Evolutionary conservation across 148 eudicot species (phyloP).

Genomic region (Amaranthus hypochondriacus): DNA sequence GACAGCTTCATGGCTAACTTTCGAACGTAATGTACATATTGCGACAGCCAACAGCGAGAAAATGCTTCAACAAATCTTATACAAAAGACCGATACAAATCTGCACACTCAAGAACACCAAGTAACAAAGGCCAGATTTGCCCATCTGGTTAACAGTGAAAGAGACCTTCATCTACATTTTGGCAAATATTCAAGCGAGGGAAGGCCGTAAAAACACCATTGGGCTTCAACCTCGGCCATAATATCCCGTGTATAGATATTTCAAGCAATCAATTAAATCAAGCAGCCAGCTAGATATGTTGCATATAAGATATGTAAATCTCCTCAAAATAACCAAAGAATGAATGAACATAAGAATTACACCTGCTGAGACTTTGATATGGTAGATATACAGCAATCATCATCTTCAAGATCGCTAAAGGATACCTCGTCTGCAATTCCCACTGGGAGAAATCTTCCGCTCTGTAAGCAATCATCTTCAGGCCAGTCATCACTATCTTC

Average conservation of each 20-base stretch:
- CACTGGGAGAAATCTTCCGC: conserved; percentile 24
- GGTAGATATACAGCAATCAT: conserved; percentile 59
- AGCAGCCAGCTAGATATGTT: conserved; percentile 1
- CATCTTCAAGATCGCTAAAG: conserved; percentile 92
- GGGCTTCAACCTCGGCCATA: conserved; percentile 2
- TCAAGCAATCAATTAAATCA: conserved; percentile 1
- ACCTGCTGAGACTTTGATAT: conserved; percentile 36
- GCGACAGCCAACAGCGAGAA: background rate
- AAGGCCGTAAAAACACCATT: background rate
- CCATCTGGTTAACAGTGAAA: conserved; percentile 12
- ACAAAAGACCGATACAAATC: conserved; percentile 3
- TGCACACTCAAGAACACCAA: conserved; percentile 20
- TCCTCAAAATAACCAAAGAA: background rate
- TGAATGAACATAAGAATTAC: background rate
- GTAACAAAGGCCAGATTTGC: background rate
- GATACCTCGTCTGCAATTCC: conserved; percentile 75
- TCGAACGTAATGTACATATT: conserved; percentile 14
- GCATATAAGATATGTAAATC: conserved; percentile 11
- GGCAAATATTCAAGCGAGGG: conserved; percentile 6
- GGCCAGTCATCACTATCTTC: conserved; percentile 79
- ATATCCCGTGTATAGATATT: background rate
- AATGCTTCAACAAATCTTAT: conserved; percentile 12
- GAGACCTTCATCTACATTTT: background rate
- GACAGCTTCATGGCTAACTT: background rate
- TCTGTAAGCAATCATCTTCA: conserved; percentile 53